Evolutionary conservation across 2,329 filamentous ascomycete genomes (phyloP), one percentile per base, ranked within the genome.

Genomic region (Botrytis hyacinthi): DNA sequence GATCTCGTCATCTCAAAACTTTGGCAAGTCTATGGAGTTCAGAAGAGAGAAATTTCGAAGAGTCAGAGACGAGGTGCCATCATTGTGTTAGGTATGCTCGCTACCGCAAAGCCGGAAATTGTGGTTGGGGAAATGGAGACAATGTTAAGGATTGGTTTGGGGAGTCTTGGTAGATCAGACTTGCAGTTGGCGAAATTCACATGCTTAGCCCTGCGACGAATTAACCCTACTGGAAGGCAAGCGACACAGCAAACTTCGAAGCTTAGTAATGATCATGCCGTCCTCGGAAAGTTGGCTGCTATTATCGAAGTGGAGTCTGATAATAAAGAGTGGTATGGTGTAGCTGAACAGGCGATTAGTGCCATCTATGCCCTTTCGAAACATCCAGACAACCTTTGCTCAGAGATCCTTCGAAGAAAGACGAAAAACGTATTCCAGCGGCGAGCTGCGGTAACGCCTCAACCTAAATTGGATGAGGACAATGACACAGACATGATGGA

Each of bases 1-100:
- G 94, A 97, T 32, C 85, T 92, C 1, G 95, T 99, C 68, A 88
- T 98, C 67, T 88, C 92, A 70, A 99, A 98, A 84, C 86, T 99
- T 9, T 99, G 97, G 96, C 94, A 97, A 80, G 95, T 99, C 4
- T 99, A 99, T 80, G 94, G 95, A 57, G 92, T 98, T 62, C 95
- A 97, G 80, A 96, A 92, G 84, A 91, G 93, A 75, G 95, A 98
- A 73, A 98, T 98, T 62, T 98, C 96, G 0, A 92, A 91, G 78
- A 95, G 91, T 3, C 96, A 98, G 82, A 89, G 96, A 75, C 89
- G 96, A 61, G 96, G 96, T 40, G 91, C 96, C 68, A 98, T 99
- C 81, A 98, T 99, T 76, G 93, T 98, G 10, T 86, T 99, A 4
- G 95, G 97, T 26, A 99, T 99, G 97, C 87, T 99, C 71, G 95